Evolutionary conservation across 2,329 filamentous ascomycete species (phyloP), one percentile per base, ranked within the genome.

Genomic region (Scopulariopsis brevicaulis): DNA sequence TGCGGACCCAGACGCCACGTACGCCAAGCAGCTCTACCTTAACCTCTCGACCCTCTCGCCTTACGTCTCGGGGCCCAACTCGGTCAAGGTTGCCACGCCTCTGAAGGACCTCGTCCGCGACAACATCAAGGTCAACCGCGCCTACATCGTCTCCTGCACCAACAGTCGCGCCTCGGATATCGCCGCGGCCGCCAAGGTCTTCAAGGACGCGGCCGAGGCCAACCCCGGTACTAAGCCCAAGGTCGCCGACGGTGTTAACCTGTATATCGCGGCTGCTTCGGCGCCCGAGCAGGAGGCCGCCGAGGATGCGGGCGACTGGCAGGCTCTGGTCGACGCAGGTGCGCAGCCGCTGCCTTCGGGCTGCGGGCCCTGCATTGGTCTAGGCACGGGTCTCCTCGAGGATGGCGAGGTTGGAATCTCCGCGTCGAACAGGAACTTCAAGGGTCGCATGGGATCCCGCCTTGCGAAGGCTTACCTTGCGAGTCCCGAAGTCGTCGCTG

Each of bases 251-350:
- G 83, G 86, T 32, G 91, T 96, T 48, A 80, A 91, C 58, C 85
- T 96, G 67, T 96, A 96, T 72, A 88, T 97, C 61, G 88, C 92
- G 0, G 91, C 93, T 0, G 93, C 93, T 0, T 96, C 92, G 0
- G 67, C 83, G 0, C 77, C 81, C 0, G 92, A 96, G 69, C 91
- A 96, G 69, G 70, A 82, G 59, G 77, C 81, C 0, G 88, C 93
- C 0, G 90, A 96, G 70, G 86, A 86, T 58, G 77, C 82, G 0
- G 92, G 93, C 11, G 88, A 93, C 70, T 97, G 92, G 93, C 87
- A 96, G 70, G 74, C 81, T 1, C 77, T 96, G 20, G 68, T 95
- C 1, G 85, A 90, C 10, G 90, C 91, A 20, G 92, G 91, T n/a
- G 90, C 89, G 0, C 72, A 83, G 57, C 71, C 80, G 0, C 76